These are phyloP conservation scores for Alternaria sp. DNA, from an alignment of 2,329 filamentous ascomycete species.

Conservation along the genomic window DNA sequence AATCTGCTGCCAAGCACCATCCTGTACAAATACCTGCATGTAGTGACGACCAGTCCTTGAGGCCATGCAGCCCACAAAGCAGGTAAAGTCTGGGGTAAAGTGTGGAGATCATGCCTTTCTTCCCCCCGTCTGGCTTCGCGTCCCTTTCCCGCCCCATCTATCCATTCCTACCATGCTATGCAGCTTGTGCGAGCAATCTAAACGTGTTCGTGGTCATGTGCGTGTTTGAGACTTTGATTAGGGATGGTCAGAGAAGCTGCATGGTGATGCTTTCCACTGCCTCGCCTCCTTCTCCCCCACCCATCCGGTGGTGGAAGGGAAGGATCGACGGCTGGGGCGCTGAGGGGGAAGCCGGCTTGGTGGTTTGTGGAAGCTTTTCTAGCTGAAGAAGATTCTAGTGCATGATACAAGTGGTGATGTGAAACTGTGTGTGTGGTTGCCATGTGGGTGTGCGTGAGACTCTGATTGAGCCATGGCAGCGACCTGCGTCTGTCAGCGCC, in stretches of 20 bases:
- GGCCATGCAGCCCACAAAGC: background rate
- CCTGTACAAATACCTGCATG: background rate
- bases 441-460: background rate
- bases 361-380: conserved; percentile 18
- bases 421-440: background rate
- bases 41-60: background rate
- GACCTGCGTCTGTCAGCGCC: background rate
- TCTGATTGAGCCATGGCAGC: background rate
- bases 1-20: background rate
- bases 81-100: conserved; percentile 25
- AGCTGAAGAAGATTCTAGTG: conserved; percentile 14
- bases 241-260: background rate
- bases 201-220: conserved; percentile 17
- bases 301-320: background rate
- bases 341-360: conserved; percentile 2
- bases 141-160: background rate
- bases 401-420: background rate
- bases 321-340: background rate
- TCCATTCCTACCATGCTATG: background rate
- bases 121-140: background rate
- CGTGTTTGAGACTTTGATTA: conserved; percentile 10
- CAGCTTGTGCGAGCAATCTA: background rate
- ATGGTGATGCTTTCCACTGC: background rate
- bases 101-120: conserved; percentile 1
- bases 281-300: background rate